Base-by-base conservation (phyloP, 2,329 filamentous ascomycete genomes). In the Ophiocordyceps camponoti-leonardi region DNA sequence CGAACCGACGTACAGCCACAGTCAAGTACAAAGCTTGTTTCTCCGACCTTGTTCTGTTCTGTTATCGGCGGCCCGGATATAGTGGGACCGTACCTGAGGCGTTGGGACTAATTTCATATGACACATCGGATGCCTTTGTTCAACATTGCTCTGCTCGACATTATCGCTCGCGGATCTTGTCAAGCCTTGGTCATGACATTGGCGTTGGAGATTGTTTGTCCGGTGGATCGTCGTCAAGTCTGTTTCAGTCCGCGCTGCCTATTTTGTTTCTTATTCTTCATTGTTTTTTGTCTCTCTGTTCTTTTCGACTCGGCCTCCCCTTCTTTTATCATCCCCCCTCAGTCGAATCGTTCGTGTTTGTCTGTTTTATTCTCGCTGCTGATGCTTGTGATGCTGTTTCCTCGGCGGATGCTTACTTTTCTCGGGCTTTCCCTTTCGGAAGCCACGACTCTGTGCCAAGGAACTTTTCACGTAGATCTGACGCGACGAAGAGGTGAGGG, bases 131-230 rank as follows among this genome's bases (percentile, higher is more conserved):
- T 41, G 45, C 46, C 23, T 26, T 44, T 45, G 44, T 31, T 43
- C 45, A 50, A 47, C 54, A 56, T 60, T 61, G 57, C 56, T 60
- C 56, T 59, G 52, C 45, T 47, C 47, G 49, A 50, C 54, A 49
- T 53, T 49, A 54, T 53, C 49, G 51, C 51, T 53, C 52, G 50
- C 50, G 33, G 49, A 56, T 57, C 56, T 57, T 56, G 52, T 54
- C 52, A 50, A 53, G 54, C 56, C 51, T 54, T 50, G 58, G 58
- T 63, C 56, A 63, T 59, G 61, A 62, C 59, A 5, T 37, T 61
- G 61, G 61, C 61, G 61, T 64, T 64, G 60, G 59, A 63, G 61
- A 64, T 61, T 50, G 33, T 56, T 60, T 54, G 58, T 56, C 51
- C 49, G 60, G 59, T 58, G 58, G 57, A 57, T 58, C 58, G 58